phyloP scores from a whole-genome alignment of 139 green algal genomes.

The Trebouxia sp. region DNA sequence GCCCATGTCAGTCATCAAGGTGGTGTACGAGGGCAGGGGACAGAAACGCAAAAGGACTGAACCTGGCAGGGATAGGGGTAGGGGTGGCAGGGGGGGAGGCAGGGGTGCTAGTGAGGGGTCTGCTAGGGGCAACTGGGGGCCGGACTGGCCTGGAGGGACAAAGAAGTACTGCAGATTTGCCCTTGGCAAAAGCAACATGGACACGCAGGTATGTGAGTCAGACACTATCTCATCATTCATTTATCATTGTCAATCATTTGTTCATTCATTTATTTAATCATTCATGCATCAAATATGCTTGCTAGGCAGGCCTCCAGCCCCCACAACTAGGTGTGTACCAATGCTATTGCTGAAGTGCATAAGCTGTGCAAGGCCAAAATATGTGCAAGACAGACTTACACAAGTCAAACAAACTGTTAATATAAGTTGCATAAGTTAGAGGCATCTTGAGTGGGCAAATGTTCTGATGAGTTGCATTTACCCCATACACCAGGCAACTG shows the following conservation, averaged over 20 bases:
- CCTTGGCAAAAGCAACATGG: slow-evolving; percentile 92
- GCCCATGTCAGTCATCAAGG: slow-evolving; percentile 10
- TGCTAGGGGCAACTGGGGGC: background rate
- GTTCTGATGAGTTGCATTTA: too few relatives aligned
- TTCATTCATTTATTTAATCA: too few relatives aligned
- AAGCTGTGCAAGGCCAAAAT: too few relatives aligned
- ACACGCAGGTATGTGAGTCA: slow-evolving; percentile 58
- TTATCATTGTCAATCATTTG: background rate
- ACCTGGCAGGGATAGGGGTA: background rate
- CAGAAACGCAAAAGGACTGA: slow-evolving; percentile 30
- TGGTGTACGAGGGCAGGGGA: background rate
- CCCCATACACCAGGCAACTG: too few relatives aligned
- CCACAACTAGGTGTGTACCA: too few relatives aligned
- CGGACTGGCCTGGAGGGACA: slow-evolving; percentile 52
- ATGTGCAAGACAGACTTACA: too few relatives aligned
- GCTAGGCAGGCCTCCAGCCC: background rate
- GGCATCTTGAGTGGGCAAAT: too few relatives aligned
- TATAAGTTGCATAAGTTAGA: too few relatives aligned
- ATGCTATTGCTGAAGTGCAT: too few relatives aligned
- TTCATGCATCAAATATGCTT: too few relatives aligned
- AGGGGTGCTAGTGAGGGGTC: background rate
- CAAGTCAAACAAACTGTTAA: too few relatives aligned
- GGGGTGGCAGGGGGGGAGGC: background rate
- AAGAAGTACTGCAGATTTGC: slow-evolving; percentile 68
- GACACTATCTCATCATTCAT: background rate